These are phyloP conservation scores for Hevea brasiliensis DNA, from an alignment of 345 rosid genomes.

Conservation along the genomic window DNA sequence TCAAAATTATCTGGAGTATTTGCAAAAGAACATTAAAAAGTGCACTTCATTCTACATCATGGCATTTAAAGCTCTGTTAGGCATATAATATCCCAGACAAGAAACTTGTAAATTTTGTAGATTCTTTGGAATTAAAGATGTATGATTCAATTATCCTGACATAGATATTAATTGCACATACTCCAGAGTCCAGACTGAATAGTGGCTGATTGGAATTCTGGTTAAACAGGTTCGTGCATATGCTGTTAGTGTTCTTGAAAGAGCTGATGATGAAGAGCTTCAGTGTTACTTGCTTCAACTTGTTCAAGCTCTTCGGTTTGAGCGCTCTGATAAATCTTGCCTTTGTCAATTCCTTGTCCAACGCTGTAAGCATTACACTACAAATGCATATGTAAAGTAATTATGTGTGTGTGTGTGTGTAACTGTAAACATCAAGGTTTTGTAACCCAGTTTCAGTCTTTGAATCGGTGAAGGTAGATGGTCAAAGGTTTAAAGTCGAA, in stretches of 20 bases:
- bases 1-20: not conserved
- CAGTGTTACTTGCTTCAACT: slow-evolving; percentile 96
- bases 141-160: not conserved
- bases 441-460: too few relatives aligned
- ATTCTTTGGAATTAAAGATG: not conserved
- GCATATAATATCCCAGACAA: not conserved
- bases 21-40: not conserved
- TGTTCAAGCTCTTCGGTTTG: slow-evolving; percentile 99
- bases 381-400: not conserved
- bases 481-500: too few relatives aligned
- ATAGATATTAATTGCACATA: not conserved
- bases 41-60: not conserved
- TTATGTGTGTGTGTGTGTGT: not conserved
- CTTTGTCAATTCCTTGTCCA: slow-evolving; percentile 93
- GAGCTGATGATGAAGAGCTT: slow-evolving; percentile 98
- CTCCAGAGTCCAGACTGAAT: slow-evolving; percentile 3
- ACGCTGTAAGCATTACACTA: slow-evolving; percentile 57
- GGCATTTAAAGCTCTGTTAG: not conserved
- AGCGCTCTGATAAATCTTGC: slow-evolving; percentile 88
- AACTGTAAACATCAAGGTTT: not conserved
- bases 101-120: not conserved
- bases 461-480: too few relatives aligned
- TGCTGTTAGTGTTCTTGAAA: slow-evolving; percentile 95
- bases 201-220: slow-evolving; percentile 19
- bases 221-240: slow-evolving; percentile 91